Percentiles rank a stretch among this genome's conserved stretches.
Evolutionary conservation across 2,329 filamentous ascomycete genomes (phyloP).

Genomic region (Nothophaeocryptopus gaeumannii): DNA sequence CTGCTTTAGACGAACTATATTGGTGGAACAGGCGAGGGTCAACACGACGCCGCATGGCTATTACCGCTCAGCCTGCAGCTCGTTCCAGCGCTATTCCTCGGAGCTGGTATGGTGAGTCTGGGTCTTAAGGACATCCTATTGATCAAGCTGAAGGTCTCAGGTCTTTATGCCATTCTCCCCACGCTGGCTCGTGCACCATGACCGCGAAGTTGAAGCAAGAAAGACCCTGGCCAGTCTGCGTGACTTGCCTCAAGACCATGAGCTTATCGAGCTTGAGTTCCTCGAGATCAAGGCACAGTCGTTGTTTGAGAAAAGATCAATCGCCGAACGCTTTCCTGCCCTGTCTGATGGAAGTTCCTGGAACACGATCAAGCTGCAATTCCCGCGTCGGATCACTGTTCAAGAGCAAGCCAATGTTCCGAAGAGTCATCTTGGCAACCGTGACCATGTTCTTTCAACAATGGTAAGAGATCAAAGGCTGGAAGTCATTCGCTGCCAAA

Average conservation of each 20-base stretch:
- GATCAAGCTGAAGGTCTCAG: background rate
- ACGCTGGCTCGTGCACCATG: constrained; percentile 70
- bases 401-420: constrained; percentile 64
- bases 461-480: constrained; percentile 32
- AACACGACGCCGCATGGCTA: constrained; percentile 70
- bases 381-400: constrained; percentile 66
- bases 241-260: constrained; percentile 59
- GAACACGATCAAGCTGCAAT: constrained; percentile 65
- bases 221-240: constrained; percentile 63
- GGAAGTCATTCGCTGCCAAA: too few species aligned
- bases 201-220: constrained; percentile 66
- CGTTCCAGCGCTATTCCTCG: constrained; percentile 63
- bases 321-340: constrained; percentile 66
- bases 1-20: constrained; percentile 40
- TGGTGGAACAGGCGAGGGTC: constrained; percentile 54
- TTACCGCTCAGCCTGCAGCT: constrained; percentile 71
- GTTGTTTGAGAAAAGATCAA: constrained; percentile 70
- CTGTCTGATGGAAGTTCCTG: constrained; percentile 57
- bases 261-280: constrained; percentile 71
- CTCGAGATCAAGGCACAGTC: constrained; percentile 80
- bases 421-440: constrained; percentile 59
- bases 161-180: constrained; percentile 72
- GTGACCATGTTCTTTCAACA: constrained; percentile 50
- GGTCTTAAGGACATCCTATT: too few species aligned
- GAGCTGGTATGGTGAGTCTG: constrained; percentile 59